phyloP scores from a whole-genome alignment of 345 rosid genomes.

The Camelina laxa region DNA sequence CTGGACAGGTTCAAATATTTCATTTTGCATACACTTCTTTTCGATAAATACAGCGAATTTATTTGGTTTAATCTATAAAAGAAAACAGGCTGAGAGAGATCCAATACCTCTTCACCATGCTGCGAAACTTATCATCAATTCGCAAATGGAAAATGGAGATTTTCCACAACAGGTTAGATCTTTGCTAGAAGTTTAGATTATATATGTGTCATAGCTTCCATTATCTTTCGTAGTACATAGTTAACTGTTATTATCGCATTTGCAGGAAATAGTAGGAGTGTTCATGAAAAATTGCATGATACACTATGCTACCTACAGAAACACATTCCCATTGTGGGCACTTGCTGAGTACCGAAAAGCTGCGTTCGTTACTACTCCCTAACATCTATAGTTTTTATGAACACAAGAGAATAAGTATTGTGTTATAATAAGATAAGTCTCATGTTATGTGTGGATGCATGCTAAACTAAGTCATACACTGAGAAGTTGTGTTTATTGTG shows the following conservation, averaged over 20 bases:
- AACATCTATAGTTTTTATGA: background rate
- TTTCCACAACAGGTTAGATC: conserved; percentile 68
- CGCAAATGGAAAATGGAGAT: conserved; percentile 65
- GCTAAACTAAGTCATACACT: too few species aligned
- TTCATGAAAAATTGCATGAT: background rate
- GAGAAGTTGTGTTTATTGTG: too few species aligned
- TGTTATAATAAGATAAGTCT: too few species aligned
- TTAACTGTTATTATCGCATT: too few species aligned
- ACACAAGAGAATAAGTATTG: too few species aligned
- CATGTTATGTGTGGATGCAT: too few species aligned
- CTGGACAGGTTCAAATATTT: conserved; percentile 56
- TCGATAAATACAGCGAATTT: too few species aligned
- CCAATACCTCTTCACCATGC: conserved; percentile 68
- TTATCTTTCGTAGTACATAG: too few species aligned
- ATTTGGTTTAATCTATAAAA: too few species aligned
- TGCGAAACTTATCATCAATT: conserved; percentile 70
- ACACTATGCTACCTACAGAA: background rate
- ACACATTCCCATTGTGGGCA: background rate
- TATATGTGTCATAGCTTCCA: background rate
- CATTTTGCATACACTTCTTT: too few species aligned
- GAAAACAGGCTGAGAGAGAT: conserved; percentile 51
- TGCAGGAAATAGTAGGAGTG: conserved; percentile 10
- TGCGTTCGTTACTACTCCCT: background rate
- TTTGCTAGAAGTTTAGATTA: background rate
- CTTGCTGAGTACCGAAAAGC: background rate